These are phyloP conservation scores for Sicyos edulis DNA, from an alignment of 306 rosid species.

Conservation along the genomic window DNA sequence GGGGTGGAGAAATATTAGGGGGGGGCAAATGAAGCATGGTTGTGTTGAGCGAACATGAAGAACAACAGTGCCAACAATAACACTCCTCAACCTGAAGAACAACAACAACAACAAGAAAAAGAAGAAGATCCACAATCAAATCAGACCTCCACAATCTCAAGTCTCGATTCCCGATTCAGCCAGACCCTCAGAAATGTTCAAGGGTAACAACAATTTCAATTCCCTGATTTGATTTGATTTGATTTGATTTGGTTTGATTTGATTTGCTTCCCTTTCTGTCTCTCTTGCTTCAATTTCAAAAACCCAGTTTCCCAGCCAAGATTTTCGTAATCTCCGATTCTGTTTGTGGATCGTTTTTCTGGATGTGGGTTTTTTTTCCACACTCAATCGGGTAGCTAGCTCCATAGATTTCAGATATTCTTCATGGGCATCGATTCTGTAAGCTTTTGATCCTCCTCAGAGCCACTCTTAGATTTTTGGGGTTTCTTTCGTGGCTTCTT, in stretches of 20 bases:
- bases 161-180: constrained; percentile 69
- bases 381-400: constrained; percentile 12
- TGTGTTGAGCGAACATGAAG: constrained; percentile 47
- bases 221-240: neutral
- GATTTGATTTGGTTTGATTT: neutral
- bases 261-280: neutral
- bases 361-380: neutral
- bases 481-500: neutral
- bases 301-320: too few relatives aligned
- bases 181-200: constrained; percentile 93
- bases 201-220: constrained; percentile 42
- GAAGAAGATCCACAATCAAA: constrained; percentile 44
- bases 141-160: constrained; percentile 36
- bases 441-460: constrained; percentile 12
- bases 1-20: constrained; percentile 14
- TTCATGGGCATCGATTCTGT: neutral
- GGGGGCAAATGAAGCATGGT: constrained; percentile 21
- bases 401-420: neutral
- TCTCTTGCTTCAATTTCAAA: neutral
- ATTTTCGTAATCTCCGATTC: neutral
- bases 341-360: neutral
- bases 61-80: constrained; percentile 33
- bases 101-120: constrained; percentile 27
- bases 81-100: constrained; percentile 47
- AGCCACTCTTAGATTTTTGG: neutral